Conservation (phyloP, 2,329 filamentous ascomycete species). For the Cladosporium velox region DNA sequence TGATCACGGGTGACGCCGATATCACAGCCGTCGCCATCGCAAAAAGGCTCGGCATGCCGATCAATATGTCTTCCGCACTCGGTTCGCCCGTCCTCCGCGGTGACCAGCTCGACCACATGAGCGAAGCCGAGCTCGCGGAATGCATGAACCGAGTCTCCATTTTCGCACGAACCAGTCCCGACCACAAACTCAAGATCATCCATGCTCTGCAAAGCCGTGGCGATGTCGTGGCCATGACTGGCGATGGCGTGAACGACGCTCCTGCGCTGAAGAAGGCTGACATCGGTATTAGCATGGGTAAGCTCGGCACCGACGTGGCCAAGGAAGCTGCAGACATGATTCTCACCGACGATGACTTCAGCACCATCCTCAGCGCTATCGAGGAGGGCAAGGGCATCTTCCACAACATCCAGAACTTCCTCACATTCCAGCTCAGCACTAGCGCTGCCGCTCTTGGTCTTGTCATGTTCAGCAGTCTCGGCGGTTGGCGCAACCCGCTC, state of each 20-base stretch:
- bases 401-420: constrained; percentile 99
- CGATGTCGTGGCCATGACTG: constrained; percentile 98
- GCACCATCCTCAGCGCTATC: constrained; percentile 89
- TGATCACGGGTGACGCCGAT: constrained; percentile 98
- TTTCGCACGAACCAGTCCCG: constrained; percentile 92
- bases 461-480: constrained; percentile 86
- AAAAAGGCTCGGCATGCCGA: constrained; percentile 89
- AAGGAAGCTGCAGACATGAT: constrained; percentile 97
- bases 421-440: constrained; percentile 97
- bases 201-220: constrained; percentile 85
- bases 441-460: constrained; percentile 90
- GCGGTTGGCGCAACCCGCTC: constrained; percentile 91
- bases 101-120: constrained; percentile 92
- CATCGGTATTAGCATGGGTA: constrained; percentile 96
- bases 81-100: constrained; percentile 77
- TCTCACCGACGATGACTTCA: constrained; percentile 84
- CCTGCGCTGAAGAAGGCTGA: constrained; percentile 96
- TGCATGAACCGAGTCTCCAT: constrained; percentile 89
- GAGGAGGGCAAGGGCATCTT: constrained; percentile 99
- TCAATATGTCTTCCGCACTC: constrained; percentile 61
- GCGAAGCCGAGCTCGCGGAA: constrained; percentile 76
- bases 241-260: constrained; percentile 96
- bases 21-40: constrained; percentile 93
- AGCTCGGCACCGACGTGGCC: constrained; percentile 91
- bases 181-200: constrained; percentile 98